These are phyloP conservation scores for Penstemon davidsonii DNA, from an alignment of 257 asterid genomes.

Conservation along the genomic window DNA sequence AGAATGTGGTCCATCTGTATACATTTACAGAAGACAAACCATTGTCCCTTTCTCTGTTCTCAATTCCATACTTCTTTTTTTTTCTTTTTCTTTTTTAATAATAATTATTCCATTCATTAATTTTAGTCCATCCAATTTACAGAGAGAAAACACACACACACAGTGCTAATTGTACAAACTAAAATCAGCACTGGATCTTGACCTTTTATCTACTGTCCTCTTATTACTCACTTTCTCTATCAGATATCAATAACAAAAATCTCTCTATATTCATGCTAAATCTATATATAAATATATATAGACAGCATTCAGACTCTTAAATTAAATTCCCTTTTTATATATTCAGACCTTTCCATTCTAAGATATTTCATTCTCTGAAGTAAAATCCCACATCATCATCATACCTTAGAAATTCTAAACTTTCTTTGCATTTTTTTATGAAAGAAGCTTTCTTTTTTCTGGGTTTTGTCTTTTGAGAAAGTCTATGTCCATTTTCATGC, in stretches of 20 bases:
- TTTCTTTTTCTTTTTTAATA: no score
- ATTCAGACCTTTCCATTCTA: conserved; percentile 24
- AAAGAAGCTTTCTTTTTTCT: conserved; percentile 11
- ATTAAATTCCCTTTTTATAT: conserved; percentile 1
- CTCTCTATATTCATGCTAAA: conserved; percentile 8
- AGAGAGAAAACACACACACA: conserved; percentile 23
- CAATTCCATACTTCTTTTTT: conserved; percentile 26
- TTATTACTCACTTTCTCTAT: conserved; percentile 54
- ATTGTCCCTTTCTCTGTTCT: conserved; percentile 41
- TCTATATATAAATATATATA: conserved; percentile 29
- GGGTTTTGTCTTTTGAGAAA: conserved; percentile 16
- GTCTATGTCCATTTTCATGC: conserved; percentile 6
- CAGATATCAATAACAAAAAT: neutral
- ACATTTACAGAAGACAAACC: conserved; percentile 31
- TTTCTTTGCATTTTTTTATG: neutral
- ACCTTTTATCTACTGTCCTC: conserved; percentile 43
- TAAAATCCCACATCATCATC: conserved; percentile 8
- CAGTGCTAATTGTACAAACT: conserved; percentile 25
- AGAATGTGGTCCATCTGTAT: conserved; percentile 41
- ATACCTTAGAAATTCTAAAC: neutral
- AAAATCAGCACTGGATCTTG: conserved; percentile 30
- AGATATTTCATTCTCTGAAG: conserved; percentile 28
- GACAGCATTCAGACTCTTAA: neutral
- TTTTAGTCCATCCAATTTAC: no score
- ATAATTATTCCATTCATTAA: no score